These are phyloP conservation scores for Emmonsia crescens DNA, from an alignment of 2,329 filamentous ascomycete genomes.

Conservation along the genomic window DNA sequence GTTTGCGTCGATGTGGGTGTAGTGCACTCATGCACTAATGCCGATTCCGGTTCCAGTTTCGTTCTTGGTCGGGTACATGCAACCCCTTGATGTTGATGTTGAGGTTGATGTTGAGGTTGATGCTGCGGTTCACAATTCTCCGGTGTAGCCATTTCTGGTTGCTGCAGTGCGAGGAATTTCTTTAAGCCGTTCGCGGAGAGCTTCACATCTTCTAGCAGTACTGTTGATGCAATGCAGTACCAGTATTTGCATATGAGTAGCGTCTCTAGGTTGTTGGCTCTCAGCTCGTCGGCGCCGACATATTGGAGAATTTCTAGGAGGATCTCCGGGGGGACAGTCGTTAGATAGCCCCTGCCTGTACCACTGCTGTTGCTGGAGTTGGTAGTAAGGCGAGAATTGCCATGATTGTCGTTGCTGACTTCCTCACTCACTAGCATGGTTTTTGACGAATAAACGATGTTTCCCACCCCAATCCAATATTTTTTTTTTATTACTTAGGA, in stretches of 20 bases:
- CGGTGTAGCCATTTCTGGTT: neutral
- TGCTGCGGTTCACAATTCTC: neutral
- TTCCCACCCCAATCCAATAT: neutral
- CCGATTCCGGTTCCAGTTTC: neutral
- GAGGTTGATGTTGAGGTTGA: neutral
- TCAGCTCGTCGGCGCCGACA: conserved; percentile 1
- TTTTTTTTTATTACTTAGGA: neutral
- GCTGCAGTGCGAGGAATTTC: conserved; percentile 1
- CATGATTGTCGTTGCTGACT: neutral
- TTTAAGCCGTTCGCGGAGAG: conserved; percentile 2
- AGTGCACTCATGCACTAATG: neutral
- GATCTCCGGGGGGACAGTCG: conserved; percentile 2
- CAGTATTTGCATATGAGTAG: conserved; percentile 4
- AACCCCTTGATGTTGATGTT: neutral
- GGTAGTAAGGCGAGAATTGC: neutral
- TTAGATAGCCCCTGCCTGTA: neutral
- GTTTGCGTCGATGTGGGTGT: neutral
- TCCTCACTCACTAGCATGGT: neutral
- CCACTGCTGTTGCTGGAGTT: neutral
- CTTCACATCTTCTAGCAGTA: conserved; percentile 4
- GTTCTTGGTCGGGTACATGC: neutral
- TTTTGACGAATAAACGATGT: neutral
- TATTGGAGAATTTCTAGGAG: conserved; percentile 1
- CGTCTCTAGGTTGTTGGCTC: neutral
- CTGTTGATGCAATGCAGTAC: conserved; percentile 1